Conservation (phyloP, 2,329 filamentous ascomycete genomes). For the Phialemoniopsis sp. region DNA sequence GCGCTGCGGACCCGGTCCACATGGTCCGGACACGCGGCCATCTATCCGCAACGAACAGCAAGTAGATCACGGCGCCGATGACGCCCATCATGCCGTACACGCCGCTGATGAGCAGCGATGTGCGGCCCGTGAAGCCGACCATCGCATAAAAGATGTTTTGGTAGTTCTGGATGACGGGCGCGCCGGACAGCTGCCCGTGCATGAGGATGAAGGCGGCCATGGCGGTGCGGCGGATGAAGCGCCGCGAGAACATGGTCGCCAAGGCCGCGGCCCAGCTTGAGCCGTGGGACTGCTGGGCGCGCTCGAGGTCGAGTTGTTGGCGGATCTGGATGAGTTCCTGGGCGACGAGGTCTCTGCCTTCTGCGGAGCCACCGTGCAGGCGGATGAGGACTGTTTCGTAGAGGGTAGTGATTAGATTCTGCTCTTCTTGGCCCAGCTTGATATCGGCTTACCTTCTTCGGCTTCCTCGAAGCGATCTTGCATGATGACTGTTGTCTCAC, state of each 20-base stretch:
- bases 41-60: constrained; percentile 19
- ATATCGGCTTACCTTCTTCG: constrained; percentile 8
- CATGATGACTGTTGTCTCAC: constrained; percentile 7
- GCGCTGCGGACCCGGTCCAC: constrained; percentile 10
- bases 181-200: constrained; percentile 22
- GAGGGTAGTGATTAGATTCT: too few relatives aligned
- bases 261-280: constrained; percentile 8
- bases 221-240: constrained; percentile 19
- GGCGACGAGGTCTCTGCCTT: constrained; percentile 14
- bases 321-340: constrained; percentile 16
- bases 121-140: constrained; percentile 41
- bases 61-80: constrained; percentile 20
- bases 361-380: constrained; percentile 13
- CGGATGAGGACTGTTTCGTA: too few relatives aligned
- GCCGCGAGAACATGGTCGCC: constrained; percentile 18
- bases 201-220: constrained; percentile 21
- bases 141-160: constrained; percentile 29
- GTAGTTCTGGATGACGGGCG: constrained; percentile 25
- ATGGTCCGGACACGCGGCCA: constrained; percentile 18
- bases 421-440: too few relatives aligned
- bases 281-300: constrained; percentile 1
- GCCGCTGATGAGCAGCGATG: constrained; percentile 41
- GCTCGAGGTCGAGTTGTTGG: constrained; percentile 17
- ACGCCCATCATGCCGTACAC: constrained; percentile 30
- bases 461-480: constrained; percentile 18